phyloP scores from a whole-genome alignment of 1,284 basidiomycete genomes.

The Macrocybe sp. region DNA sequence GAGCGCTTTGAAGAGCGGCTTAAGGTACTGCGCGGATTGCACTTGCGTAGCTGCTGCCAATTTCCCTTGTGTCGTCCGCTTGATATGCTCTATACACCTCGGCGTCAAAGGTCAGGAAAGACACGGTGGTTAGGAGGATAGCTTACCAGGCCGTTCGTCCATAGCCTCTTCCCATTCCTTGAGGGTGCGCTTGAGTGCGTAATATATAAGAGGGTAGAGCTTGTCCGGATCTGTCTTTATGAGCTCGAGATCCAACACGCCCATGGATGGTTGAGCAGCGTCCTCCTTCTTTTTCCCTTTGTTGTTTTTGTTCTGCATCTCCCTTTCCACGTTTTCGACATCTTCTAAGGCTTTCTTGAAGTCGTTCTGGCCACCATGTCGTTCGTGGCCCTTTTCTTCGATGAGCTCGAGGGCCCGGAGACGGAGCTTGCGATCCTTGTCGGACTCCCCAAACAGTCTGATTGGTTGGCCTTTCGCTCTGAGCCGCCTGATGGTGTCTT shows the following conservation, averaged over 20 bases:
- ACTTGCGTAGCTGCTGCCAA: conserved; percentile 93
- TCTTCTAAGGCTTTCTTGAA: conserved; percentile 92
- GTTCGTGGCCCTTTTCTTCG: conserved; percentile 79
- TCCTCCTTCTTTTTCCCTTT: conserved; percentile 67
- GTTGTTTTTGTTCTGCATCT: conserved; percentile 52
- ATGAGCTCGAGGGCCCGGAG: conserved; percentile 92
- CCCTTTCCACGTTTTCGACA: conserved; percentile 81
- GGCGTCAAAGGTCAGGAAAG: conserved; percentile 5
- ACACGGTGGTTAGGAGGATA: background rate
- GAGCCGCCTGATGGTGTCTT: conserved; percentile 87
- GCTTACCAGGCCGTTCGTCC: conserved; percentile 82
- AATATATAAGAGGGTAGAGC: conserved; percentile 96
- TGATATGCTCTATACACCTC: conserved; percentile 58
- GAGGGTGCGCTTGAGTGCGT: conserved; percentile 87
- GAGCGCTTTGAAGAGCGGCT: conserved; percentile 91
- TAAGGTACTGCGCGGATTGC: conserved; percentile 94
- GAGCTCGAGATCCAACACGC: conserved; percentile 73
- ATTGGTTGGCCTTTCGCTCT: conserved; percentile 93
- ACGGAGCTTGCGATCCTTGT: conserved; percentile 88
- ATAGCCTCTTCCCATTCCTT: conserved; percentile 97
- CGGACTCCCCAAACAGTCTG: conserved; percentile 90
- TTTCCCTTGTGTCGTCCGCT: conserved; percentile 88
- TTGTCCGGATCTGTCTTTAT: conserved; percentile 94
- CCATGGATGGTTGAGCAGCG: conserved; percentile 40
- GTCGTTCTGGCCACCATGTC: conserved; percentile 84